Evolutionary conservation across 805 yeast genomes (phyloP), one percentile per base, ranked within the genome.

Genomic region (Teunomyces kruisii): DNA sequence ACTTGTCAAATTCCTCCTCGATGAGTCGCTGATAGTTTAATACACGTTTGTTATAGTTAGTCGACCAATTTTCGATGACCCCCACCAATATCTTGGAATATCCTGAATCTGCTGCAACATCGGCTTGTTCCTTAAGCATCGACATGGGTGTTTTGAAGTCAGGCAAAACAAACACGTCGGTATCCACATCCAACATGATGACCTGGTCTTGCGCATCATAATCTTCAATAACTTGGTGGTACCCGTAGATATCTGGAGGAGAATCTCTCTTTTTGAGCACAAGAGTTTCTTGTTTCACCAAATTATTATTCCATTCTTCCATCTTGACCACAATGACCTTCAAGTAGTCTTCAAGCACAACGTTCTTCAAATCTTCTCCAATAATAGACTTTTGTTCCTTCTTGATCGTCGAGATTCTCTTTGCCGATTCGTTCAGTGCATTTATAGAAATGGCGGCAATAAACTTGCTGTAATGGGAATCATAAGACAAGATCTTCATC

Each of bases 81-180:
- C 92, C 94, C 9, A 83, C 82, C 28, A 89, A 70, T 22, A 89
- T 86, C 50, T 83, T 78, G 6, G 90, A 88, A 62, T 87, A 90
- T 3, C 88, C 88, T 3, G 92, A 81, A 27, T 85, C 91, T 0
- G 90, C 87, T 0, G 96, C 94, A 6, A 86, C 91, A 49, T 86
- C 95, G 12, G 88, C 84, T 62, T 90, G 96, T 58, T 89, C 96
- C n/a, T 84, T 83, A 46, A 89, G 80, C 84, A 89, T 85, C 49
- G 86, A 81, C 61, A 87, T 83, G 24, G 90, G 83, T 4, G 86
- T 83, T 48, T 82, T 84, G 43, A 89, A 86, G 44, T 89, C 94
- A 44, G 88, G 88, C 44, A 89, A 67, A 19, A 84, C 88, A 41
- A 74, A 74, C 2, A 70, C 73, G 12, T 78, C 70, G 10, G 81